Evolutionary conservation across 2,329 filamentous ascomycete species (phyloP), one percentile per base, ranked within the genome.

Genomic region (Daldinia sp.): DNA sequence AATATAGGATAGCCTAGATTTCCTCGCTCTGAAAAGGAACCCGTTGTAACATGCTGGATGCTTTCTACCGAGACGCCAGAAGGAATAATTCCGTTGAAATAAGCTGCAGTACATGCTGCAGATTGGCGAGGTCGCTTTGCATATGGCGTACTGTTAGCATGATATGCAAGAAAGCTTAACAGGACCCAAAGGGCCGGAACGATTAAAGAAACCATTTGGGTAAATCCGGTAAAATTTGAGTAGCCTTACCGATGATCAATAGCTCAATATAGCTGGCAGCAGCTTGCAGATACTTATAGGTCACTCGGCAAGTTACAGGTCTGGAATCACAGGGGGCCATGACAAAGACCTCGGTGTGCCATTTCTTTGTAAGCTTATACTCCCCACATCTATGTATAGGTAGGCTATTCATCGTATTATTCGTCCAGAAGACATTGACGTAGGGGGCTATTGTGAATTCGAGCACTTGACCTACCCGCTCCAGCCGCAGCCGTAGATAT

Each of bases 1-100:
- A 70, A 65, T n/a, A 69, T 54, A 12, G 75, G 75, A 56, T 77
- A 78, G 18, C 74, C 75, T 20, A 76, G 48, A 44, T 78, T 72
- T 3, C 74, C 74, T 7, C 33, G 67, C 53, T 77, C 74, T 4
- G 57, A 23, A 50, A 73, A 77, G 20, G 68, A 67, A 1, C 75
- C 75, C 4, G 60, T 59, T 3, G 74, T 74, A 4, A 76, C 68
- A 67, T 72, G n/a, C 26, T 76, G 63, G 12, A 70, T 74, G 33
- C 48, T 66, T 54, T 77, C 73, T 3, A 75, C 64, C 0, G 53
- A 42, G 7, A 67, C 41, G 1, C 72, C 72, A 5, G 20, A 51
- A 15, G 74, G 74, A 10, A 60, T 28, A n/a, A 76, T 74, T 5
- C 58, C 35, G 2, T 56, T 63, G 20, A 77, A 75, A 56, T 72